phyloP scores from a whole-genome alignment of 768 basidiomycete species.

The Exsudoporus frostii region DNA sequence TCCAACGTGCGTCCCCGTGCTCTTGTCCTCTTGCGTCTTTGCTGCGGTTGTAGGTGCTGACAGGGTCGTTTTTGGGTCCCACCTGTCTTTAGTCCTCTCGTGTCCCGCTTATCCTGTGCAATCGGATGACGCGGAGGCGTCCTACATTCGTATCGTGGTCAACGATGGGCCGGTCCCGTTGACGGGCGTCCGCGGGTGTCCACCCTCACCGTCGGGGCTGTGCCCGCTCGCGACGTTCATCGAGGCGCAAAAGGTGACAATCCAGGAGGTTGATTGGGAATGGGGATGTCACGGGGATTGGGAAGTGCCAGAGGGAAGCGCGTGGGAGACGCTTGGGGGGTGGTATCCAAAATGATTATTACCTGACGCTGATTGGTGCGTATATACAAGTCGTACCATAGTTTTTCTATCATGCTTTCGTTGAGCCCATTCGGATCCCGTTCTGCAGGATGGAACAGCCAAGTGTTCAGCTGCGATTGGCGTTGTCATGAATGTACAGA shows the following conservation, averaged over 20 bases:
- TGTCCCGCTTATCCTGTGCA: constrained; percentile 34
- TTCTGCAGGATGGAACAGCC: no score
- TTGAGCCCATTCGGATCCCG: no score
- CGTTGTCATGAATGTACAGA: no score
- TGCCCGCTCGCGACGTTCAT: constrained; percentile 76
- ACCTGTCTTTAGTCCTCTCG: constrained; percentile 49
- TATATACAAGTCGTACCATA: background rate
- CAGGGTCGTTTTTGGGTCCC: background rate
- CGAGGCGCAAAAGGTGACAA: constrained; percentile 60
- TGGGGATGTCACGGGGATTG: constrained; percentile 79
- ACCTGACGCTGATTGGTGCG: background rate
- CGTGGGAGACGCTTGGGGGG: constrained; percentile 57
- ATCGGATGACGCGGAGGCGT: constrained; percentile 31
- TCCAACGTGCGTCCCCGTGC: constrained; percentile 62
- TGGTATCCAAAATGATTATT: constrained; percentile 21
- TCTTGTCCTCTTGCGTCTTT: background rate
- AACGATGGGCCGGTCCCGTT: constrained; percentile 87
- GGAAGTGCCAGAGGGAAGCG: constrained; percentile 59
- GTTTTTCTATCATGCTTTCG: background rate
- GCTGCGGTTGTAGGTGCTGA: background rate
- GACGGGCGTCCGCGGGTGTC: constrained; percentile 73
- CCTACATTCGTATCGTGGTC: constrained; percentile 77
- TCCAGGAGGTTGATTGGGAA: constrained; percentile 65
- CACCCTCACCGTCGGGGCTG: constrained; percentile 55
- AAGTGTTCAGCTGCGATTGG: no score